Evolutionary conservation across 2,329 filamentous ascomycete genomes (phyloP), one percentile per base, ranked within the genome.

Genomic region (Fusarium illudens): DNA sequence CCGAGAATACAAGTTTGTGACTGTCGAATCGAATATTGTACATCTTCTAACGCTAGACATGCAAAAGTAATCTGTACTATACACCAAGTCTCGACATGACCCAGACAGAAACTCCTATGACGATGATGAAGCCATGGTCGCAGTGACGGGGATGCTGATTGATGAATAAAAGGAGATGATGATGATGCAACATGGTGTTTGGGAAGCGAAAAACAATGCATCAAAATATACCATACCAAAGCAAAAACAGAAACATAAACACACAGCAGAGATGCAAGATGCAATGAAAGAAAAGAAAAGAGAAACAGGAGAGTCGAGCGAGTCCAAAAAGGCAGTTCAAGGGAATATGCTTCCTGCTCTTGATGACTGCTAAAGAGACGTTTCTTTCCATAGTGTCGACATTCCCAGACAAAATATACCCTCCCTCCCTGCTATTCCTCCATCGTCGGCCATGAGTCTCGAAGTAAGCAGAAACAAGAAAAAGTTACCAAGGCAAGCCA

Each of bases 81-180:
- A 62, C 25, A 51, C 36, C 49, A 27, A 58, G 32, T 51, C 37
- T 50, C 52, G 19, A 51, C 48, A 55, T 29, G 15, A 56, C 27
- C 64, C 57, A 42, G 42, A 53, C 57, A 42, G 42, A 53, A 68
- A 62, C 65, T 62, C 65, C 61, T 50, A 58, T 65, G 51, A 65
- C 46, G 39, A 61, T 49, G 46, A 61, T 37, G 37, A 62, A 44
- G 52, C 50, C 20, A 54, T 53, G 48, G 52, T 49, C 17, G 29
- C 27, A 32, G 46, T 49, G 51, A 37, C 51, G 30, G 48, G n/a
- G 20, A 62, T 27, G 56, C 44, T 51, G 42, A 68, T 54, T n/a
- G 60, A 55, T 54, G 12, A 48, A 36, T 42, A 10, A n/a, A 44
- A 44, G 39, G 39, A 27, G 39, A 39, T 19, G 37, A 36, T 32